Percentiles rank a stretch among this genome's conserved stretches.
phyloP scores from a whole-genome alignment of 2,329 filamentous ascomycete species.

The Paracoccidioides brasiliensis region DNA sequence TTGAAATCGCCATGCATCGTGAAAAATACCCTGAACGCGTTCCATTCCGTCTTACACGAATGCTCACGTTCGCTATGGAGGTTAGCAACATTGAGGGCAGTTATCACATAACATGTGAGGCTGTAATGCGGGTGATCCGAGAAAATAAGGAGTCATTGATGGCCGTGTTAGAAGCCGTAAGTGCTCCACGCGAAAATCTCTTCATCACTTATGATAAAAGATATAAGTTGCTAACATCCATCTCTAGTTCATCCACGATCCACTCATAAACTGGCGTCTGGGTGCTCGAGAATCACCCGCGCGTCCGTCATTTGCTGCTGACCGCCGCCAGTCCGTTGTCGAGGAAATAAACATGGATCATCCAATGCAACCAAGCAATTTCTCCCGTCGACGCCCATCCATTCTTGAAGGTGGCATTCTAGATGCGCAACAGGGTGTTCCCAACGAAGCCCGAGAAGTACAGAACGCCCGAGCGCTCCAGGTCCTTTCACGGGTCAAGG shows the following conservation, averaged over 20 bases:
- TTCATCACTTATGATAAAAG: neutral
- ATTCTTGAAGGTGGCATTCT: constrained; percentile 48
- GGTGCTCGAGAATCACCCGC: constrained; percentile 48
- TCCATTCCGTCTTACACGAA: constrained; percentile 91
- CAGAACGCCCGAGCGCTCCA: constrained; percentile 90
- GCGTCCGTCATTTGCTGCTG: constrained; percentile 46
- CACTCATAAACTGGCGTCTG: constrained; percentile 94
- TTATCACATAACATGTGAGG: constrained; percentile 95
- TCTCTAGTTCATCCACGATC: constrained; percentile 88
- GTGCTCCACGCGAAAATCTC: constrained; percentile 26
- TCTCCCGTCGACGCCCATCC: constrained; percentile 53
- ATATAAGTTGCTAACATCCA: constrained; percentile 11
- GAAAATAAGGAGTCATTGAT: constrained; percentile 98
- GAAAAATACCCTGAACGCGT: constrained; percentile 98
- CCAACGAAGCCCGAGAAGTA: constrained; percentile 49
- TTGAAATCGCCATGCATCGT: constrained; percentile 98
- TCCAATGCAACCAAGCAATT: constrained; percentile 52
- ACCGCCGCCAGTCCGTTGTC: constrained; percentile 48
- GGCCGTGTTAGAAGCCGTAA: constrained; percentile 92
- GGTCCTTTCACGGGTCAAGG: constrained; percentile 79
- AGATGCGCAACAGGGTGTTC: constrained; percentile 29
- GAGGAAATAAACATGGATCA: constrained; percentile 28
- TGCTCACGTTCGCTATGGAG: constrained; percentile 99
- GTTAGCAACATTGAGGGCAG: constrained; percentile 99
- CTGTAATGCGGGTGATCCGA: constrained; percentile 90